Evolutionary conservation across 2,329 filamentous ascomycete genomes (phyloP).

Genomic region (Penicillium sp.): DNA sequence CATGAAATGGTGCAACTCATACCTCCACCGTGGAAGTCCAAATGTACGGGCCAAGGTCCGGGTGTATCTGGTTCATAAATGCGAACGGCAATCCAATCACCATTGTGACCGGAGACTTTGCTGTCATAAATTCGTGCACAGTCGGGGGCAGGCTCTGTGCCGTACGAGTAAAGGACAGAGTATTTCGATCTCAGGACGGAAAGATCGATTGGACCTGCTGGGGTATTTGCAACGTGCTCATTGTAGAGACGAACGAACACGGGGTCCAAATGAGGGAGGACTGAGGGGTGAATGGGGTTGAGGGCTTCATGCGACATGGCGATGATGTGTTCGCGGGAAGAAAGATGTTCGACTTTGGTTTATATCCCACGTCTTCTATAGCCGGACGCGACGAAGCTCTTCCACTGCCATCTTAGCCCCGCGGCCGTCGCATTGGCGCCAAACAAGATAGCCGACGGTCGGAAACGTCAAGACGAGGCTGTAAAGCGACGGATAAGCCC

Average conservation of each 20-base stretch:
- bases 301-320: slow-evolving; percentile 42
- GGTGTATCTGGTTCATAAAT: slow-evolving; percentile 46
- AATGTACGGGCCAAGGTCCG: slow-evolving; percentile 48
- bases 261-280: slow-evolving; percentile 48
- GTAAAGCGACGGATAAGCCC: slow-evolving; percentile 9
- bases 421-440: slow-evolving; percentile 10
- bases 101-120: slow-evolving; percentile 34
- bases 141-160: slow-evolving; percentile 44
- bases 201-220: slow-evolving; percentile 43
- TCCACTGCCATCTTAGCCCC: neutral
- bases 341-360: neutral
- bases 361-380: neutral
- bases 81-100: slow-evolving; percentile 37
- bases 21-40: slow-evolving; percentile 52
- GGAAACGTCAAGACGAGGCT: neutral
- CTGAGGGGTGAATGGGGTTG: slow-evolving; percentile 50
- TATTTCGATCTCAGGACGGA: slow-evolving; percentile 41
- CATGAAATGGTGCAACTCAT: neutral
- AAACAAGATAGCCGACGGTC: slow-evolving; percentile 12
- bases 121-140: slow-evolving; percentile 42
- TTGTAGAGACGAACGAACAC: slow-evolving; percentile 51
- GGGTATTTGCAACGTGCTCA: slow-evolving; percentile 44
- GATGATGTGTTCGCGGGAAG: neutral
- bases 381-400: neutral
- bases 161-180: slow-evolving; percentile 48